Evolutionary conservation across 129 eudicot species (phyloP), one percentile per base, ranked within the genome.

Genomic region (Logfia minima): DNA sequence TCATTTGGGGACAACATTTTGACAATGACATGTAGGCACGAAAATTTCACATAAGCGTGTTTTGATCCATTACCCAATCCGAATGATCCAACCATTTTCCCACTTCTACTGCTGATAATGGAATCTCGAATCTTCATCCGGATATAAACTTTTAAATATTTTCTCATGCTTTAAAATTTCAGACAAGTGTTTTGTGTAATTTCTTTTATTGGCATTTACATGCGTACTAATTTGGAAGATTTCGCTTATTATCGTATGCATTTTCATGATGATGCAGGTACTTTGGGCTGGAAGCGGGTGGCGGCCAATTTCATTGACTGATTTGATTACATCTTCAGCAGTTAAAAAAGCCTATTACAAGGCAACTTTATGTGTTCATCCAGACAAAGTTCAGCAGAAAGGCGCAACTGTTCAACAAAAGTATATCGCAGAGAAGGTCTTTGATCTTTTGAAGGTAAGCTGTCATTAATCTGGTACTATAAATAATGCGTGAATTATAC

Each of bases 351-450:
- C 86, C 56, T 93, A 90, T 79, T 82, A 79, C 60, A 93, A 87
- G 78, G 98, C 98, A 55, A 87, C 97, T 55, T 71, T 93, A 77
- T 93, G 74, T 56, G 91, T 93, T 80, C 98, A 93, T 80, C 97
- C 98, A 16, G 98, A 93, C 75, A 93, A 93, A 84, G 97, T 93
- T 84, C 98, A 93, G 84, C 98, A 93, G 68, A 93, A 80, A 74
- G 98, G 98, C n/a, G 95, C 97, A 52, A 90, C 17, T 74, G 82
- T 88, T 83, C 80, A 85, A 68, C 92, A 93, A 72, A 93, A 90
- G 78, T 93, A 85, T 78, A 89, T 91, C 59, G 96, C 97, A 5
- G 98, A 93, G 83, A 93, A 93, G 84, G 97, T 88, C 59, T 93
- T 93, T 83, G 97, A 93, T 83, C 51, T 88, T 64, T 85, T 93